Conservation (phyloP, 495 filamentous ascomycete genomes). For the Astrocystis sublimbata region DNA sequence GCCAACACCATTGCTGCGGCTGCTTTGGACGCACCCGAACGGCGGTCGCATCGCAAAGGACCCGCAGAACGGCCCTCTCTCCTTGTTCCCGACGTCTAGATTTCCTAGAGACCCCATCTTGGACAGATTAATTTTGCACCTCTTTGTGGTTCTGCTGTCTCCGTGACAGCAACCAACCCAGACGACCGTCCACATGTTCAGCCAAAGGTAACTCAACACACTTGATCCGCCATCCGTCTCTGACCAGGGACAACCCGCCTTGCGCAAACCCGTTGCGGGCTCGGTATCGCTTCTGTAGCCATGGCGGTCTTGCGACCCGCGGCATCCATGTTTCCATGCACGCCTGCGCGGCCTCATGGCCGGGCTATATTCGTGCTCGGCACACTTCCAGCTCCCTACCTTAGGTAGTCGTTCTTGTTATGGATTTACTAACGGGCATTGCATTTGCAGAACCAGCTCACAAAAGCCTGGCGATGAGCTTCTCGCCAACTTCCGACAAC, state of each 20-base stretch:
- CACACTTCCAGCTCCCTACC: slow-evolving; percentile 2
- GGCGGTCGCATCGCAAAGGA: background rate
- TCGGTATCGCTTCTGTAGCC: background rate
- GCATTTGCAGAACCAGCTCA: slow-evolving; percentile 64
- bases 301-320: background rate
- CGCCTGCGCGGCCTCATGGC: background rate
- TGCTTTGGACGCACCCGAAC: background rate
- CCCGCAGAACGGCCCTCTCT: background rate
- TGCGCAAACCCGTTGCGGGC: background rate
- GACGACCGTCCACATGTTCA: background rate
- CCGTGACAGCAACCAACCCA: background rate
- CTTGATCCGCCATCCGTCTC: background rate
- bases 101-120: background rate
- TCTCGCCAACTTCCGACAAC: slow-evolving; percentile 78
- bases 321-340: background rate
- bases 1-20: background rate
- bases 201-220: slow-evolving; percentile 11
- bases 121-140: background rate
- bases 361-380: slow-evolving; percentile 6
- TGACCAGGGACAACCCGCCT: no score
- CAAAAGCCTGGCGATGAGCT: slow-evolving; percentile 88
- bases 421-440: slow-evolving; percentile 32
- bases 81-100: background rate
- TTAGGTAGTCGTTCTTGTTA: background rate
- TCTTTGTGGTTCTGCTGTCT: background rate